Evolutionary conservation across 2,329 filamentous ascomycete species (phyloP).

Genomic region (Escovopsis sp.): DNA sequence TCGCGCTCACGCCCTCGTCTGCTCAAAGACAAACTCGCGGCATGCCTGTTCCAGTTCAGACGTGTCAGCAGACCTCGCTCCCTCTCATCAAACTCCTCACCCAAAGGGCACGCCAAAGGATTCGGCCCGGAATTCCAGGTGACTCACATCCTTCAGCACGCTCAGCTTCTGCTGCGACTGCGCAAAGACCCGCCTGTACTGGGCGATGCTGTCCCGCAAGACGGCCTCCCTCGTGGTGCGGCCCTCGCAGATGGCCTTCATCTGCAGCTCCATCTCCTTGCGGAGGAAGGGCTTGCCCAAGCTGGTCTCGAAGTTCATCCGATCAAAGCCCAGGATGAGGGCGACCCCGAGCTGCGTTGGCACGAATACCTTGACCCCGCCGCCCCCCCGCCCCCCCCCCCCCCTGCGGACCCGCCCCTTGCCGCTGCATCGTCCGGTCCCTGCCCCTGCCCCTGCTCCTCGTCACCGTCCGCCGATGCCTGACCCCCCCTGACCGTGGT

Average conservation of each 20-base stretch:
- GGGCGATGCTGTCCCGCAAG: conserved; percentile 66
- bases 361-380: conserved; percentile 68
- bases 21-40: conserved; percentile 23
- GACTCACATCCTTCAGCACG: conserved; percentile 45
- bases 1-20: background rate
- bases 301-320: conserved; percentile 83
- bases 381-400: conserved; percentile 27
- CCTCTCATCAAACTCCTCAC: too few species aligned
- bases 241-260: conserved; percentile 93
- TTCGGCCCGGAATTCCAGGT: too few species aligned
- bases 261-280: conserved; percentile 94
- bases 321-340: conserved; percentile 85
- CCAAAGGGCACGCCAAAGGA: background rate
- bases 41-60: conserved; percentile 16
- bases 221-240: conserved; percentile 59
- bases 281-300: conserved; percentile 90
- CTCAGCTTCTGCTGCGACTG: conserved; percentile 66
- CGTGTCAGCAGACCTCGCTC: background rate
- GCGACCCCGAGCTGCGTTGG: conserved; percentile 85
- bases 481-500: conserved; percentile 35
- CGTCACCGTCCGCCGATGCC: conserved; percentile 24
- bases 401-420: too few species aligned
- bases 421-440: conserved; percentile 2
- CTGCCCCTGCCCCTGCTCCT: conserved; percentile 15
- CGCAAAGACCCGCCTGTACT: conserved; percentile 76